A percentile compares a stretch with the other conserved stretches of the same genome.
phyloP scores from a whole-genome alignment of 1,284 basidiomycete species.

The Trichosporon faecale region DNA sequence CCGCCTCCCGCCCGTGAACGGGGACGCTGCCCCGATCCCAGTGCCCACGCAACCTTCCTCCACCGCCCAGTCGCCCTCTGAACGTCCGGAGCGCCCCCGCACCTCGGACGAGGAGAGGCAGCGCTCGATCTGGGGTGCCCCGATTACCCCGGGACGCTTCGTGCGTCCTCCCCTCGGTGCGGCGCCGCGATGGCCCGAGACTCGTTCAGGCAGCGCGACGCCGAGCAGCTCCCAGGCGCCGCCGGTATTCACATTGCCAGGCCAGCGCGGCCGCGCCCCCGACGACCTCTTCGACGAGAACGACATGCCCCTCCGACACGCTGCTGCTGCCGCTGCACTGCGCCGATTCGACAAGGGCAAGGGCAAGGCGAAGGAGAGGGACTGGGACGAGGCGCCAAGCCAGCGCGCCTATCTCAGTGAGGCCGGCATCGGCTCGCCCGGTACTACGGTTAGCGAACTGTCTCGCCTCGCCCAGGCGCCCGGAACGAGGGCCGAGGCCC shows the following conservation, averaged over 20 bases:
- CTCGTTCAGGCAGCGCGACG: constrained; percentile 33
- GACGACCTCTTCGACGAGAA: constrained; percentile 16
- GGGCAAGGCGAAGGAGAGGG: not conserved
- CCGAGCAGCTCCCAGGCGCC: constrained; percentile 44
- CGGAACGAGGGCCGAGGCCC: not conserved
- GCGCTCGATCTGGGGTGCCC: constrained; percentile 46
- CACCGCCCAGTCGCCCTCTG: not conserved
- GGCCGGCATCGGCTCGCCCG: not conserved
- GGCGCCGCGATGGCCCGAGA: constrained; percentile 22
- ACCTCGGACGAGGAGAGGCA: constrained; percentile 34
- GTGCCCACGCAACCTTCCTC: constrained; percentile 13
- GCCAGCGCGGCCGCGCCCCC: not conserved
- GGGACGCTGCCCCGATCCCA: constrained; percentile 27
- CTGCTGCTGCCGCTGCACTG: constrained; percentile 18
- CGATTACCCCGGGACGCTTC: constrained; percentile 43
- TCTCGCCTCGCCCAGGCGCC: not conserved
- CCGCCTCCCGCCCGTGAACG: constrained; percentile 28
- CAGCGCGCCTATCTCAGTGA: constrained; percentile 21
- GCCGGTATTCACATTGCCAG: constrained; percentile 29
- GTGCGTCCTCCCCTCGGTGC: constrained; percentile 38
- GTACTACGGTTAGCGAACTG: not conserved
- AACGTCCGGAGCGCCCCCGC: too few relatives aligned
- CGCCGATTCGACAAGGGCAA: constrained; percentile 14
- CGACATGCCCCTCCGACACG: constrained; percentile 19
- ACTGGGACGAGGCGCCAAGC: constrained; percentile 18